Evolutionary conservation across 2,329 filamentous ascomycete genomes (phyloP).

Genomic region (Fusarium musae): DNA sequence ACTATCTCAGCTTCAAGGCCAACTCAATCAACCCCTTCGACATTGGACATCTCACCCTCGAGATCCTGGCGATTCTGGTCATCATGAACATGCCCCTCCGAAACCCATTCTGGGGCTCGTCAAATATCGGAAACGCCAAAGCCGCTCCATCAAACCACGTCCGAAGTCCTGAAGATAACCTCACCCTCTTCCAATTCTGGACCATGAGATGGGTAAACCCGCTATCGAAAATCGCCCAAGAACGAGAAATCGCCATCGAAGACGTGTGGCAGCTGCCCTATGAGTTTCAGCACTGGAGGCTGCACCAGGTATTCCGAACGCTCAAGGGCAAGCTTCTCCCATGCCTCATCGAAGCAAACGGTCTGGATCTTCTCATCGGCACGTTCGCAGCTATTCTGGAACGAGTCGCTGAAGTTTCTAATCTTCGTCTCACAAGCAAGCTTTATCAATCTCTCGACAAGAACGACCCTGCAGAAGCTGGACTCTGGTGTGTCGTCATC

Average conservation of each 20-base stretch:
- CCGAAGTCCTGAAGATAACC: constrained; percentile 81
- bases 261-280: constrained; percentile 85
- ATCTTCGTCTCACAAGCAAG: constrained; percentile 51
- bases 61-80: constrained; percentile 41
- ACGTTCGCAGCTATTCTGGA: constrained; percentile 70
- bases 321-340: constrained; percentile 77
- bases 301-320: constrained; percentile 80
- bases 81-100: constrained; percentile 54
- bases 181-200: constrained; percentile 86
- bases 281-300: constrained; percentile 81
- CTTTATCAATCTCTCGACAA: constrained; percentile 51
- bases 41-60: constrained; percentile 38
- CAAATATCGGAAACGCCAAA: constrained; percentile 47
- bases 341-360: constrained; percentile 79
- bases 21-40: constrained; percentile 38
- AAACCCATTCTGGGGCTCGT: constrained; percentile 48
- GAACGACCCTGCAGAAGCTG: constrained; percentile 45
- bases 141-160: constrained; percentile 51
- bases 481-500: constrained; percentile 53
- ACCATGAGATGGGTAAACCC: constrained; percentile 85
- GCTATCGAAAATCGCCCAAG: constrained; percentile 72
- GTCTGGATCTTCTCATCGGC: constrained; percentile 78
- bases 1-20: constrained; percentile 44
- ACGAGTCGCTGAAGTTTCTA: constrained; percentile 52
- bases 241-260: constrained; percentile 75